Base-by-base conservation (phyloP, 208 protist genomes). In the Leptomonas pyrrhocoris region DNA sequence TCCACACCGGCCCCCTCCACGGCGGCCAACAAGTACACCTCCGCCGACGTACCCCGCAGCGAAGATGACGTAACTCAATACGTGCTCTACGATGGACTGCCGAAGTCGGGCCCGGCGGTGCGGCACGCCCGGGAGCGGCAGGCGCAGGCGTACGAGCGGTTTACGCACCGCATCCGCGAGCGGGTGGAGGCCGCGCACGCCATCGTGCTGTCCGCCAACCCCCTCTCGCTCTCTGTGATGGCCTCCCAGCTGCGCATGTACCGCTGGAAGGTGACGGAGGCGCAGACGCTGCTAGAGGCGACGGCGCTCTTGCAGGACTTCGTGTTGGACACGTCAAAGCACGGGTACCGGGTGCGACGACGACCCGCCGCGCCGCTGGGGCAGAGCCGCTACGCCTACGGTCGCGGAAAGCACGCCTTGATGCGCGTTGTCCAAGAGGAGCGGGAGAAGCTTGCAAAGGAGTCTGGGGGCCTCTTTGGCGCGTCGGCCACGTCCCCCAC, bases 191-290 rank as follows among this genome's bases (percentile, higher is more conserved):
- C 62, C 1, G 78, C 88, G 5, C 83, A 80, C 56, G 87, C 74
- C 16, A 31, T 94, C 23, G 23, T 95, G 12, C 38, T 95, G n/a
- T 93, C 90, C 1, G 90, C 85, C 5, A 95, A 95, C 68, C 76
- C 84, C 16, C 77, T 95, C 27, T 81, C 81, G 51, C 80, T 92
- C 68, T 86, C 88, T 12, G 78, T 95, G 7, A 92, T 94, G 81
- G 58, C 82, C 43, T 91, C 88, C 21, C 90, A 95, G 78, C 80
- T 95, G 40, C 68, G 74, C 49, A 90, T 95, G 90, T 86, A 93
- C 70, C 81, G 90, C 30, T 95, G 90, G 90, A 82, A 69, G 8
- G 90, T 95, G 16, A 77, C 78, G 9, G 88, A 95, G 76, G 83
- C 86, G 13, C 85, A 92, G 65, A 93, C 85, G 12, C 58, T 93